phyloP scores from a whole-genome alignment of 805 yeast genomes.

The Metschnikowia peoriensis region DNA sequence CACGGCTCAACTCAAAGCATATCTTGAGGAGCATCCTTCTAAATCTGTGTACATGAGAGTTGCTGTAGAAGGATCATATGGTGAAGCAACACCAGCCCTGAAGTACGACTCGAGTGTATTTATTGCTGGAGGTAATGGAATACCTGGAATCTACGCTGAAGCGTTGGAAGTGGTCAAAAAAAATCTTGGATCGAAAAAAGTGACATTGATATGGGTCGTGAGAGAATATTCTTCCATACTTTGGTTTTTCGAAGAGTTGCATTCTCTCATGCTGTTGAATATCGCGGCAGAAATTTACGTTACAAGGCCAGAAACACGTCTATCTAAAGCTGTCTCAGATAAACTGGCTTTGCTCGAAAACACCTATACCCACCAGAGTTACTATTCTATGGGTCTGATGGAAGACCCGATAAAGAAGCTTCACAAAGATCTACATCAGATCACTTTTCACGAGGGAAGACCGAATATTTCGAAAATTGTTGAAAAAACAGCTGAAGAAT shows the following conservation, averaged over 20 bases:
- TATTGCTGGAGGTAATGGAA: conserved; percentile 43
- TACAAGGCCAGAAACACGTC: conserved; percentile 7
- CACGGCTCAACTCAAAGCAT: conserved; percentile 23
- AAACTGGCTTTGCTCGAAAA: conserved; percentile 11
- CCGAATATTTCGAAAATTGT: conserved; percentile 16
- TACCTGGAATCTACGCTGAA: conserved; percentile 41
- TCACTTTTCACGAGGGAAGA: conserved; percentile 14
- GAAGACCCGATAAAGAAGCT: conserved; percentile 8
- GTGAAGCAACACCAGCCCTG: conserved; percentile 33
- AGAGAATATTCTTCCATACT: conserved; percentile 49
- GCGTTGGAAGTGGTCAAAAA: conserved; percentile 15
- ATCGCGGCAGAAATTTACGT: conserved; percentile 24
- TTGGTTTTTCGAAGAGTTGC: conserved; percentile 49
- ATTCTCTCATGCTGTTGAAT: conserved; percentile 23
- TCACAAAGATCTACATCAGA: conserved; percentile 9
- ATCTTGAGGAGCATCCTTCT: conserved; percentile 20
- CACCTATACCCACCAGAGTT: conserved; percentile 10
- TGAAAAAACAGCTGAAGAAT: not conserved
- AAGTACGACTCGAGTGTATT: conserved; percentile 30
- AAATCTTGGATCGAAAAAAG: conserved; percentile 8
- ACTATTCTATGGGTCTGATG: not conserved
- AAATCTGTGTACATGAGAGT: conserved; percentile 24
- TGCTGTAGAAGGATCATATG: conserved; percentile 40
- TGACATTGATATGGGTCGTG: conserved; percentile 62
- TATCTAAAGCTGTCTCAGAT: conserved; percentile 2